Evolutionary conservation across 345 rosid species (phyloP).

Genomic region (Populus nigra): DNA sequence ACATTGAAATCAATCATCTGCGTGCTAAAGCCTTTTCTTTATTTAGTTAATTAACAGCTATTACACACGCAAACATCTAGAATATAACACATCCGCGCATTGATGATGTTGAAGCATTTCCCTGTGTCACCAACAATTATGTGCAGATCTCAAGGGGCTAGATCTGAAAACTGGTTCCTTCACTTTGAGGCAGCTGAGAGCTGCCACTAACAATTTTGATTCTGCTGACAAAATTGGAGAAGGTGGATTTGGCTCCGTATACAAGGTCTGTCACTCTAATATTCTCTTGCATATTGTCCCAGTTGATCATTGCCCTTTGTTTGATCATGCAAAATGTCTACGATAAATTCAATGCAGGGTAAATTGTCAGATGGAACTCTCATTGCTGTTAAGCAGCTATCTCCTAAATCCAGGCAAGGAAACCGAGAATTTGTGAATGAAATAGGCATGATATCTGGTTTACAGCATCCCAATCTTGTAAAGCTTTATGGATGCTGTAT

Average conservation of each 20-base stretch:
- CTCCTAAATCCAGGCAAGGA: slow-evolving; percentile 69
- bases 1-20: not conserved
- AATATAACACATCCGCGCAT: not conserved
- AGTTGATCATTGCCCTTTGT: not conserved
- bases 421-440: slow-evolving; percentile 70
- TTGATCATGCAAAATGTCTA: not conserved
- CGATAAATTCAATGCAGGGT: slow-evolving; percentile 39
- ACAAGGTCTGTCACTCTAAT: slow-evolving; percentile 34
- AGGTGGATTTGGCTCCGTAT: slow-evolving; percentile 64
- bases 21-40: too few relatives aligned
- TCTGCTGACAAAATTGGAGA: slow-evolving; percentile 54
- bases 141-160: slow-evolving; percentile 12
- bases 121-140: not conserved
- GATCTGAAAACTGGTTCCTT: slow-evolving; percentile 29
- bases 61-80: not conserved
- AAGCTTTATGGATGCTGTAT: slow-evolving; percentile 64
- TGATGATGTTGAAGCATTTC: not conserved
- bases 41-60: not conserved
- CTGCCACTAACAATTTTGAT: slow-evolving; percentile 50
- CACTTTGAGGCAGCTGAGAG: slow-evolving; percentile 46
- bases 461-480: slow-evolving; percentile 75
- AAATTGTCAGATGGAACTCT: slow-evolving; percentile 50
- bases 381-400: slow-evolving; percentile 70
- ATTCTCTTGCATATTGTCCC: not conserved
- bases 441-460: slow-evolving; percentile 62